Evolutionary conservation across 805 yeast genomes (phyloP).

Genomic region (Pachysolen tannophilus): DNA sequence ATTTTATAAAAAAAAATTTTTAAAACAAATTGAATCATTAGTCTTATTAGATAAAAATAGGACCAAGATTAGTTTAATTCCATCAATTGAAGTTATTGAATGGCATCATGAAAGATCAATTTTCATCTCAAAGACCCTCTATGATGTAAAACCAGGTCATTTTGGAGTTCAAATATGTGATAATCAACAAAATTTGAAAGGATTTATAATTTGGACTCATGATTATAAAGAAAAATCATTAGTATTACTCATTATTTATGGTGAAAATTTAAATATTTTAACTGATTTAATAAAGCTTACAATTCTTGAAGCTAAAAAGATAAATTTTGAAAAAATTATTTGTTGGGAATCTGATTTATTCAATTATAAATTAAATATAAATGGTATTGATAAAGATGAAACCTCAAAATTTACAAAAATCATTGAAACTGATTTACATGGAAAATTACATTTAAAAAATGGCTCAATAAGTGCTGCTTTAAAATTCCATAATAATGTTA

Average conservation of each 20-base stretch:
- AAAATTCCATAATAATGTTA: too few relatives aligned
- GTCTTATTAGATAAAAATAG: conserved; percentile 14
- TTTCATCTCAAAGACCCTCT: conserved; percentile 9
- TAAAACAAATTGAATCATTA: conserved; percentile 12
- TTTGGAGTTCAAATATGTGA: conserved; percentile 12
- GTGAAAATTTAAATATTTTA: conserved; percentile 9
- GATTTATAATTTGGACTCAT: conserved; percentile 38
- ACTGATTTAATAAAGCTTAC: conserved; percentile 11
- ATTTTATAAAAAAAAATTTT: conserved; percentile 2
- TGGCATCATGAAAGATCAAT: conserved; percentile 35
- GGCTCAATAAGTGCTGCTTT: conserved; percentile 15
- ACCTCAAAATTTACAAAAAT: conserved; percentile 8
- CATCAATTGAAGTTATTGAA: conserved; percentile 27
- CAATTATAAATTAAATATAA: conserved; percentile 10
- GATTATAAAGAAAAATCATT: conserved; percentile 16
- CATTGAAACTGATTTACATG: conserved; percentile 9
- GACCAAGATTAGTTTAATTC: conserved; percentile 24
- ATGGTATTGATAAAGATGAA: conserved; percentile 4
- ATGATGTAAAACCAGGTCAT: conserved; percentile 4
- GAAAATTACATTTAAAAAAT: conserved; percentile 12
- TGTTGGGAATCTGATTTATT: conserved; percentile 19
- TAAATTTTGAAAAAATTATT: conserved; percentile 12
- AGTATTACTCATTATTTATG: conserved; percentile 14
- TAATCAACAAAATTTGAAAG: conserved; percentile 11
- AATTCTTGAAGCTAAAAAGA: conserved; percentile 7